Conservation (phyloP, 805 yeast genomes). For the Ogataea zsoltii region DNA sequence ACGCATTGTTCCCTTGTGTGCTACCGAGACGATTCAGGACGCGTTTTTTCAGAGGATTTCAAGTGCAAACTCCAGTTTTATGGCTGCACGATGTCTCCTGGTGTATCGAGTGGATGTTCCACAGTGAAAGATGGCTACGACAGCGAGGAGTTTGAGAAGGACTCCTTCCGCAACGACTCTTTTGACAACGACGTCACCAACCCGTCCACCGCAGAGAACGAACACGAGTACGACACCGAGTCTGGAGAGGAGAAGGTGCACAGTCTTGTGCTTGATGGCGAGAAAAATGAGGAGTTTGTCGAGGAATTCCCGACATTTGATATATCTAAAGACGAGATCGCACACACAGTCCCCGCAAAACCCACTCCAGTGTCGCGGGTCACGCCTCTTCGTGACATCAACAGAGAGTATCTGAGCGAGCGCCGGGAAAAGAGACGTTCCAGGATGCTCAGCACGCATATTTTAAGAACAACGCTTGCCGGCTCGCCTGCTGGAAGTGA, state of each 20-base stretch:
- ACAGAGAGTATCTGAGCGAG: slow-evolving; percentile 18
- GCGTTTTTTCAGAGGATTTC: too few relatives aligned
- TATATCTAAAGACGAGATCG: slow-evolving; percentile 5
- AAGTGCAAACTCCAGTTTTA: too few relatives aligned
- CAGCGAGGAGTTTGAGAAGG: slow-evolving; percentile 12
- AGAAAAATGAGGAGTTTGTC: slow-evolving; percentile 3
- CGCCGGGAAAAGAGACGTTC: slow-evolving; percentile 20
- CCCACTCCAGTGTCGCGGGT: background rate
- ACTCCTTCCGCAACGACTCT: slow-evolving; percentile 9
- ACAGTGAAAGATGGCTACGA: too few relatives aligned
- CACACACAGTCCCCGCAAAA: background rate
- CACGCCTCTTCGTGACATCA: background rate
- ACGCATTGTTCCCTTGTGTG: background rate
- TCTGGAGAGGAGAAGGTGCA: too few relatives aligned
- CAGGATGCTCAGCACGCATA: slow-evolving; percentile 17
- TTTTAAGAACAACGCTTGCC: slow-evolving; percentile 18
- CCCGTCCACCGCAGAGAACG: slow-evolving; percentile 17
- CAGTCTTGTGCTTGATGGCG: too few relatives aligned
- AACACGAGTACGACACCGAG: background rate
- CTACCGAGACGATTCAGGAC: too few relatives aligned
- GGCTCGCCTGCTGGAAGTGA: slow-evolving; percentile 18
- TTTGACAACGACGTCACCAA: slow-evolving; percentile 6
- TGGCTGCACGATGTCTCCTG: too few relatives aligned
- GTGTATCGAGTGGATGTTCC: too few relatives aligned
- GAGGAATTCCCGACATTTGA: slow-evolving; percentile 12